Conservation (phyloP, 208 protist genomes). For the Acanthamoeba royreba region DNA sequence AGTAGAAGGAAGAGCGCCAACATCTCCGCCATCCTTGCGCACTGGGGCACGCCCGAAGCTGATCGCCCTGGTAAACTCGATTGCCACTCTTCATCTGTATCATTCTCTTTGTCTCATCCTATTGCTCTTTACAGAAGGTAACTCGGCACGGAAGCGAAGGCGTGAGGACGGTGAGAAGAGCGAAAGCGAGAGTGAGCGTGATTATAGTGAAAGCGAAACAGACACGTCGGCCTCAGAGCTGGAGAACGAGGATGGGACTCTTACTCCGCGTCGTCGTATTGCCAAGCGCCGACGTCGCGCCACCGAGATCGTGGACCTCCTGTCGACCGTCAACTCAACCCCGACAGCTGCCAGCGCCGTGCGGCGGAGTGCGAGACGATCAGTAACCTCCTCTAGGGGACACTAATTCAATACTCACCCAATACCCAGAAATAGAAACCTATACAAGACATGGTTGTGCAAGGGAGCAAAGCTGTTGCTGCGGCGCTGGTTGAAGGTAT, state of each 20-base stretch:
- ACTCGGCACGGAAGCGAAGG: background rate
- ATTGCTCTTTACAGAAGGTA: background rate
- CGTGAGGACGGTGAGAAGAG: background rate
- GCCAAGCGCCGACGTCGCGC: background rate
- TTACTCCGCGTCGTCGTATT: background rate
- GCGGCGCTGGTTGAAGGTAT: too few relatives aligned
- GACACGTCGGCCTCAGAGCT: background rate
- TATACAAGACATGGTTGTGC: too few relatives aligned
- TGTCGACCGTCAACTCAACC: background rate
- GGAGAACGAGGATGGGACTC: background rate
- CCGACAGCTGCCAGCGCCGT: background rate
- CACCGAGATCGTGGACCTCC: background rate
- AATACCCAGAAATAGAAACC: too few relatives aligned
- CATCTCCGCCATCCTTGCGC: background rate
- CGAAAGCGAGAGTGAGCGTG: background rate
- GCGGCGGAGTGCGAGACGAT: background rate
- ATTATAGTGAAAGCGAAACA: background rate
- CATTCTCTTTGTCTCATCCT: background rate
- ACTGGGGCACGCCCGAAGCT: background rate
- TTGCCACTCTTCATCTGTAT: background rate
- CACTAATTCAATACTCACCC: too few relatives aligned
- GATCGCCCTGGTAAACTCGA: too few relatives aligned
- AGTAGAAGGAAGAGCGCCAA: background rate
- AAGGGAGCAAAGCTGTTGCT: too few relatives aligned
- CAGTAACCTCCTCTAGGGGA: background rate